phyloP scores from a whole-genome alignment of 2,329 filamentous ascomycete genomes.

The Cadophora malorum region DNA sequence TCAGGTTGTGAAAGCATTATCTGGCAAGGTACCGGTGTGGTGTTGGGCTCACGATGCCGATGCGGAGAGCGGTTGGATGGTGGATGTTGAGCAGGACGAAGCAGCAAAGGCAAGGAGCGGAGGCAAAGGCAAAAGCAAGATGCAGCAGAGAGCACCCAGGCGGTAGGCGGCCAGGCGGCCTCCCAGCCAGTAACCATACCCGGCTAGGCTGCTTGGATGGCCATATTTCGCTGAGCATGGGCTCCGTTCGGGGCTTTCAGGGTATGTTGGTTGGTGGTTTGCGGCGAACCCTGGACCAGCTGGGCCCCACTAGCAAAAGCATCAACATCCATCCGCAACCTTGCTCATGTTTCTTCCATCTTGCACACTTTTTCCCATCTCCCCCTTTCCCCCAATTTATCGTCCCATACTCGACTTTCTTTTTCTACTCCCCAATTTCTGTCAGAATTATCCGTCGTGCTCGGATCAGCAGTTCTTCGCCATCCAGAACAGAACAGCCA shows the following conservation, averaged over 20 bases:
- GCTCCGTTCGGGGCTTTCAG: not conserved
- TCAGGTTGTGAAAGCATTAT: not conserved
- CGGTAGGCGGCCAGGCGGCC: no score
- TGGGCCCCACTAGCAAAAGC: not conserved
- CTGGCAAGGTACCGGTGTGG: conserved; percentile 1
- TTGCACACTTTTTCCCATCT: conserved; percentile 20
- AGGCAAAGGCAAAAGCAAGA: not conserved
- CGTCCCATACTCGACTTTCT: not conserved
- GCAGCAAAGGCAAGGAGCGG: not conserved
- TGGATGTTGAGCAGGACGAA: not conserved
- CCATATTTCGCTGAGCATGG: not conserved
- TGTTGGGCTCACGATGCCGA: conserved; percentile 10
- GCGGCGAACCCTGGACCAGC: not conserved
- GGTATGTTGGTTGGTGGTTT: not conserved
- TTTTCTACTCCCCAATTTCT: not conserved
- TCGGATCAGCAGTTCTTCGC: conserved; percentile 7
- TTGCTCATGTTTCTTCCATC: conserved; percentile 13
- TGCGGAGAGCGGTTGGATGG: not conserved
- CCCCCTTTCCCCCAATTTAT: not conserved
- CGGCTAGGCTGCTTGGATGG: no score
- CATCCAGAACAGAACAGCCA: not conserved
- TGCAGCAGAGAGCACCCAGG: no score
- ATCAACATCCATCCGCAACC: not conserved
- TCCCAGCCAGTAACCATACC: not conserved
- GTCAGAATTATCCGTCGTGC: not conserved